These are phyloP conservation scores for Salix exigua DNA, from an alignment of 345 rosid genomes.

Conservation along the genomic window DNA sequence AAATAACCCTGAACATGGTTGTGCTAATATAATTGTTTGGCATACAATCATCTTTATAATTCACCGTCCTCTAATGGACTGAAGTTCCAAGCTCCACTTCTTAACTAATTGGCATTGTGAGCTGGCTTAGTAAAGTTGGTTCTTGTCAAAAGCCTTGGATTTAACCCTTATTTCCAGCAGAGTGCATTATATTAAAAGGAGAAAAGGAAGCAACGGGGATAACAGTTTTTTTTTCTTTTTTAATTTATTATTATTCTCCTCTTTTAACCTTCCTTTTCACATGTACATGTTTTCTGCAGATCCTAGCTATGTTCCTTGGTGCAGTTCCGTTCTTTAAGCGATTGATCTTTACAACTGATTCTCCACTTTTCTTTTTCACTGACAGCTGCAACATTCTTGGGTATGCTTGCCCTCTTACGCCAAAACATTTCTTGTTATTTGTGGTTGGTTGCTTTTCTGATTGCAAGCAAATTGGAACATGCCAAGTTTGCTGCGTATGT, in stretches of 20 bases:
- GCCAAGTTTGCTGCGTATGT: not conserved
- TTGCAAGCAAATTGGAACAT: not conserved
- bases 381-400: conserved; percentile 98
- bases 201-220: not conserved
- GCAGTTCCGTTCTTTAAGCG: conserved; percentile 64
- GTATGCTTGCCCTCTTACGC: conserved; percentile 36
- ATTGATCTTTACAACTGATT: conserved; percentile 75
- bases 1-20: not conserved
- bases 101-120: not conserved
- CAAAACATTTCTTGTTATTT: not conserved
- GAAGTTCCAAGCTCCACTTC: not conserved
- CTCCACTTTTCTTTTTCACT: conserved; percentile 94
- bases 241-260: not conserved
- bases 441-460: not conserved
- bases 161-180: not conserved
- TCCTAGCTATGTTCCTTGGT: conserved; percentile 85
- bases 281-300: conserved; percentile 39
- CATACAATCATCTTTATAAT: not conserved
- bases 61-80: not conserved
- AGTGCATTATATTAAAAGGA: not conserved
- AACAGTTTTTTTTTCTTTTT: not conserved
- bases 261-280: not conserved
- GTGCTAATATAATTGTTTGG: not conserved
- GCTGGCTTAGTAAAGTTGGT: not conserved
- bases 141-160: not conserved